Conservation (phyloP, 768 basidiomycete species). For the Plicaturopsis crispa region DNA sequence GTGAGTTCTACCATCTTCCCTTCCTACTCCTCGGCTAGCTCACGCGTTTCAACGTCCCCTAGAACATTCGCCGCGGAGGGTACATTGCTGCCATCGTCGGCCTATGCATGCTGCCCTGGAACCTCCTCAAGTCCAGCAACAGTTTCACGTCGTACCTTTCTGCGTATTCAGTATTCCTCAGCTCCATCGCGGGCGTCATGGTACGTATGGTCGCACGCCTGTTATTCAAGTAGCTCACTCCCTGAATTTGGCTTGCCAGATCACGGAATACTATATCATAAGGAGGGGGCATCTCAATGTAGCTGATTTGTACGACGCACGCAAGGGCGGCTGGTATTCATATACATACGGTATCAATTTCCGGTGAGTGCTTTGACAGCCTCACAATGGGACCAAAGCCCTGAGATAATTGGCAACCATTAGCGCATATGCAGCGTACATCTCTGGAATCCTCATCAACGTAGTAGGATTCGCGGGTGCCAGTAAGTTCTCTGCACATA, state of each 20-base stretch:
- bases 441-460: conserved; percentile 74
- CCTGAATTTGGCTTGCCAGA: conserved; percentile 26
- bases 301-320: conserved; percentile 56
- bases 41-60: not conserved
- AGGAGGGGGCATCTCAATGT: conserved; percentile 66
- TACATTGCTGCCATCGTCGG: conserved; percentile 79
- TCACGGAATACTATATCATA: conserved; percentile 74
- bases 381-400: no score
- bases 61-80: conserved; percentile 82
- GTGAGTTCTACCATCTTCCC: conserved; percentile 30
- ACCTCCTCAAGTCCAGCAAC: conserved; percentile 64
- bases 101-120: conserved; percentile 72
- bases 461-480: conserved; percentile 77
- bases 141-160: conserved; percentile 77
- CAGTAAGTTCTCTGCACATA: conserved; percentile 43
- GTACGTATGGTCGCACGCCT: conserved; percentile 26
- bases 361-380: conserved; percentile 35
- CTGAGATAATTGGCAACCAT: no score
- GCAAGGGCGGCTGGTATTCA: conserved; percentile 60
- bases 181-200: conserved; percentile 79
- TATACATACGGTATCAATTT: conserved; percentile 72
- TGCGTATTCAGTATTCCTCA: conserved; percentile 75
- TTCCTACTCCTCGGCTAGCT: conserved; percentile 1
- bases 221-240: not conserved
- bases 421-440: conserved; percentile 61